phyloP scores from a whole-genome alignment of 2,329 filamentous ascomycete species.

The Alternaria triticina region DNA sequence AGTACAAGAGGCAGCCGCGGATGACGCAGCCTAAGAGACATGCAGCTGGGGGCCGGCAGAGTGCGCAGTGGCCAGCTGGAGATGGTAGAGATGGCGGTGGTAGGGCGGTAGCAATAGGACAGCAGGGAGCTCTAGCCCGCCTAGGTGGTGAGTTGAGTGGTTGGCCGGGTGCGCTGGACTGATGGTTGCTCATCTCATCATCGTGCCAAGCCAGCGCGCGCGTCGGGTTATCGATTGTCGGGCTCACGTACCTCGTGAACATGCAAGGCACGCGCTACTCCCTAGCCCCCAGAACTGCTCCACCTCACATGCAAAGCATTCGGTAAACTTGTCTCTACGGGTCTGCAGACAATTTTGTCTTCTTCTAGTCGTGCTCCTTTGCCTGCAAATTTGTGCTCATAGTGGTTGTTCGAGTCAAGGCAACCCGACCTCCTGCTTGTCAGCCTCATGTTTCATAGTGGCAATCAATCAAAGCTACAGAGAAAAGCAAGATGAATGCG shows the following conservation, averaged over 20 bases:
- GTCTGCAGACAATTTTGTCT: not conserved
- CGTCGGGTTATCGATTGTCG: conserved; percentile 25
- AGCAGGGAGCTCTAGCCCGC: conserved; percentile 5
- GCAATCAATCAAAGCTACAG: not conserved
- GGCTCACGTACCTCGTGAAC: conserved; percentile 10
- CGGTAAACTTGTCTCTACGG: not conserved
- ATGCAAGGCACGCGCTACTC: conserved; percentile 7
- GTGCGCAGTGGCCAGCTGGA: conserved; percentile 5
- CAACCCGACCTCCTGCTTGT: not conserved
- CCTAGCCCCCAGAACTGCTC: not conserved
- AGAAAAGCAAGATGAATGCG: not conserved
- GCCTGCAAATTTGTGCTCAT: not conserved
- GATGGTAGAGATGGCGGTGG: conserved; percentile 1
- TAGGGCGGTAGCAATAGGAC: conserved; percentile 9
- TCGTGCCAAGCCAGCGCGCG: conserved; percentile 13
- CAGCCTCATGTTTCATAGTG: not conserved
- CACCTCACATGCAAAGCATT: conserved; percentile 1
- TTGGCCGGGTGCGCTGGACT: conserved; percentile 1
- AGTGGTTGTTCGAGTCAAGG: not conserved
- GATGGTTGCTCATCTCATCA: conserved; percentile 8
- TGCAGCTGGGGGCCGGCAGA: conserved; percentile 29
- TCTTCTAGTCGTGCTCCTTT: not conserved
- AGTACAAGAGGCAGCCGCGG: conserved; percentile 35
- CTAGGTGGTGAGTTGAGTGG: conserved; percentile 11
- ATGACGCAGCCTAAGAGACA: conserved; percentile 39